Evolutionary conservation across 768 basidiomycete species (phyloP), one percentile per base, ranked within the genome.

Genomic region (Suillus hirtellus): DNA sequence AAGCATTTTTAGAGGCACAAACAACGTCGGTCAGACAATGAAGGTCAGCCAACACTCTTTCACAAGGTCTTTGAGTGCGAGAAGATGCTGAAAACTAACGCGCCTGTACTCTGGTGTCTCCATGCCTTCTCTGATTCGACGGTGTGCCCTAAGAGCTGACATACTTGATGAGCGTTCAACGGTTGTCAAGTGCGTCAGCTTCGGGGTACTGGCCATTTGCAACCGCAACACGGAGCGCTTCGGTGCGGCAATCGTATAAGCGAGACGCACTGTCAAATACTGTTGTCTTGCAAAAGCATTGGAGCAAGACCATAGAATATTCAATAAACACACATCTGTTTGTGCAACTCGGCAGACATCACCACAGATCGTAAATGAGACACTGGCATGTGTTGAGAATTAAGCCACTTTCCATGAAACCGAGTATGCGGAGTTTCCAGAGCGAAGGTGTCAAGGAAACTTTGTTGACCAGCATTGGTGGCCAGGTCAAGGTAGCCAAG

Each of bases 201-300:
- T 49, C 24, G 8, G 61, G 61, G 17, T 34, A 58, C 47, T 60
- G 34, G 11, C 21, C 61, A 38, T 19, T 62, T 5, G 10, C 21
- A 35, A 59, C 38, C 19, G 19, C 27, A 38, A 38, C 37, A 17
- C n/a, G 59, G 10, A 78, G 65, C 37, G 72, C 71, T 62, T 64
- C 58, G 35, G 73, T 79, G 74, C 61, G 4, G 76, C 75, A 54
- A 76, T 74, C 31, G 31, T 31, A 31, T 31, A 6, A 6, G 31
- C 31, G 31, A 31, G 31, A 31, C 31, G 31, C 31, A 31, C 31
- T 6, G 31, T 31, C 0, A 6, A 31, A 31, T 31, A 31, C 31
- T 7, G 31, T 31, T 31, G 31, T 31, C 31, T 31, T 31, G 31
- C 31, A 31, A 31, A 31, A 31, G 6, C 31, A 31, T 31, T 31